Evolutionary conservation across 306 rosid species (phyloP).

Genomic region (Prunus dulcis): DNA sequence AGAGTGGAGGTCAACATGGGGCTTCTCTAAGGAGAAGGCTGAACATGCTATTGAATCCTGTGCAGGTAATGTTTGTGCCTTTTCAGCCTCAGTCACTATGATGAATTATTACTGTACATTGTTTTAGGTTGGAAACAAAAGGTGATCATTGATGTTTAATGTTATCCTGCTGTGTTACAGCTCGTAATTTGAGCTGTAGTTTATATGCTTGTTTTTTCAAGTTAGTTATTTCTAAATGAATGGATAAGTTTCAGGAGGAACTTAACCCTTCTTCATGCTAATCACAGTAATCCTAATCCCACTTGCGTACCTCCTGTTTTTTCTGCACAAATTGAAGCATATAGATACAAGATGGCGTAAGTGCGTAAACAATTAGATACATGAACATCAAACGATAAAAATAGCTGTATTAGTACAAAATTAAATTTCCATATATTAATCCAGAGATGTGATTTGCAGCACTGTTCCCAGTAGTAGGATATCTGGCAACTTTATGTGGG

Average conservation of each 20-base stretch:
- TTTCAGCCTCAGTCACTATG: not conserved
- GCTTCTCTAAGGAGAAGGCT: slow-evolving; percentile 64
- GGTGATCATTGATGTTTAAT: not conserved
- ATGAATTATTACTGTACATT: slow-evolving; percentile 10
- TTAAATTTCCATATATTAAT: too few species aligned
- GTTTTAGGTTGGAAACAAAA: slow-evolving; percentile 7
- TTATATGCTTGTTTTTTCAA: not conserved
- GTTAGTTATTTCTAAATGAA: not conserved
- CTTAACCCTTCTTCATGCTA: not conserved
- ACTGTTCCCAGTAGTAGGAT: too few species aligned
- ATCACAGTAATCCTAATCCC: not conserved
- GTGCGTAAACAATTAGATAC: too few species aligned
- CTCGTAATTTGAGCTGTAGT: not conserved
- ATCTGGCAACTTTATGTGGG: too few species aligned
- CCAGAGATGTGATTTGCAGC: too few species aligned
- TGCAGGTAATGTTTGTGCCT: slow-evolving; percentile 49
- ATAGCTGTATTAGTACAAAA: too few species aligned
- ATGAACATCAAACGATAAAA: too few species aligned
- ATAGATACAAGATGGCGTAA: not conserved
- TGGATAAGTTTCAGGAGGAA: not conserved
- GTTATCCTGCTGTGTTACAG: not conserved
- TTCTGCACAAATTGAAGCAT: not conserved
- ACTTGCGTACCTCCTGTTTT: not conserved
- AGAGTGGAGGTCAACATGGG: slow-evolving; percentile 76
- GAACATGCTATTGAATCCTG: slow-evolving; percentile 70